Percentiles rank a stretch among this genome's conserved stretches.
Evolutionary conservation across 106 monocot genomes (phyloP).

Genomic region (Amphibolis antarctica): DNA sequence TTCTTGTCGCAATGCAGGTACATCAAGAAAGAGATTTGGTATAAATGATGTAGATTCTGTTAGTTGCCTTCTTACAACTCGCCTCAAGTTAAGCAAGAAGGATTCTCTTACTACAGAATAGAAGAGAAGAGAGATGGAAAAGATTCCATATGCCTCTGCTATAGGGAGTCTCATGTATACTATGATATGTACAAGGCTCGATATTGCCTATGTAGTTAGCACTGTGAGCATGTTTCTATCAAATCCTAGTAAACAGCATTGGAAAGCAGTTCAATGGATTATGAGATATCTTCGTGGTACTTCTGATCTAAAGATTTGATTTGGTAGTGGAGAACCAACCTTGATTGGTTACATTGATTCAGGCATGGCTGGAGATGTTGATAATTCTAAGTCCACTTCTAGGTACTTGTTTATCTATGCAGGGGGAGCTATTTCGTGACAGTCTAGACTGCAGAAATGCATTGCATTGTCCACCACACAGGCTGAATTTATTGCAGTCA

Average conservation of each 20-base stretch:
- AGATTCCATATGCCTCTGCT: too few species aligned
- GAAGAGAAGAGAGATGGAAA: neutral
- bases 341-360: neutral
- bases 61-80: neutral
- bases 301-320: neutral
- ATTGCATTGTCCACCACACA: neutral
- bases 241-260: constrained; percentile 9
- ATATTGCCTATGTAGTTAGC: neutral
- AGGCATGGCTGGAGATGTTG: neutral
- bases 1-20: constrained; percentile 5
- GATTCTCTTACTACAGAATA: neutral
- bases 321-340: neutral
- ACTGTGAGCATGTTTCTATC: constrained; percentile 6
- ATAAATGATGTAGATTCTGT: neutral
- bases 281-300: constrained; percentile 4
- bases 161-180: constrained; percentile 13
- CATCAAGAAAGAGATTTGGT: constrained; percentile 5
- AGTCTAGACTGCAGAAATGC: constrained; percentile 1
- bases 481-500: constrained; percentile 1
- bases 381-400: too few species aligned
- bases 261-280: constrained; percentile 5
- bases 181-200: constrained; percentile 5
- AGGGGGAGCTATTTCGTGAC: neutral
- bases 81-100: constrained; percentile 3
- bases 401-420: neutral